Conservation (phyloP, 139 green algal genomes). For the Bryopsis sp. region DNA sequence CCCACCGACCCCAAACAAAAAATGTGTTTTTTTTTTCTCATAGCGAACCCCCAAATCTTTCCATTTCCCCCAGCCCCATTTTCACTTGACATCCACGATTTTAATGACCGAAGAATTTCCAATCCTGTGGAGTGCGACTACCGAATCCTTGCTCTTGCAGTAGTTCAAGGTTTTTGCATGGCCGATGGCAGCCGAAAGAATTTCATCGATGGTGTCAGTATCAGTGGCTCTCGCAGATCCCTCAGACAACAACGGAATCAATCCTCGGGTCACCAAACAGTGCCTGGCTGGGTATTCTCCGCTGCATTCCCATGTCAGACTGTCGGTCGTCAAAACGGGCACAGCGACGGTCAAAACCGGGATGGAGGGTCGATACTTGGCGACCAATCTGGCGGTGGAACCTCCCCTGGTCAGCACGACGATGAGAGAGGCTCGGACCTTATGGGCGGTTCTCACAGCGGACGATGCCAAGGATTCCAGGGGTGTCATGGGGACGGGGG, state of each 20-base stretch:
- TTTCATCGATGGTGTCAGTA: constrained; percentile 76
- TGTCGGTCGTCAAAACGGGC: constrained; percentile 80
- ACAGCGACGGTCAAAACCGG: constrained; percentile 88
- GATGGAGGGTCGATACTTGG: constrained; percentile 84
- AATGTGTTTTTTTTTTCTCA: too few relatives aligned
- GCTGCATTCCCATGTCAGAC: constrained; percentile 83
- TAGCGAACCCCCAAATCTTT: too few relatives aligned
- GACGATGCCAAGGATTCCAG: constrained; percentile 92
- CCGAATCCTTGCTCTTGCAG: constrained; percentile 66
- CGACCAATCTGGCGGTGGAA: constrained; percentile 81
- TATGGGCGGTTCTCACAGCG: constrained; percentile 89
- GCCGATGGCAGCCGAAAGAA: constrained; percentile 74
- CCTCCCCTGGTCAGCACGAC: constrained; percentile 81
- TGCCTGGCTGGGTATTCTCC: constrained; percentile 70
- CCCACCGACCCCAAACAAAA: too few relatives aligned
- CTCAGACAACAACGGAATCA: constrained; percentile 86
- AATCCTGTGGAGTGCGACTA: constrained; percentile 91
- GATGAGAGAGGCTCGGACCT: constrained; percentile 78
- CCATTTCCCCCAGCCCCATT: too few relatives aligned
- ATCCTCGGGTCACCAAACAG: constrained; percentile 56
- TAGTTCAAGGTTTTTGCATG: constrained; percentile 66
- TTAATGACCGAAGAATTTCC: constrained; percentile 95
- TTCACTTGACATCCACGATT: constrained; percentile 66
- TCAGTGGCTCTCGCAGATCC: constrained; percentile 68
- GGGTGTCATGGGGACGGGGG: constrained; percentile 81